Evolutionary conservation across 2,329 filamentous ascomycete genomes (phyloP).

Genomic region (Penicillium sp.): DNA sequence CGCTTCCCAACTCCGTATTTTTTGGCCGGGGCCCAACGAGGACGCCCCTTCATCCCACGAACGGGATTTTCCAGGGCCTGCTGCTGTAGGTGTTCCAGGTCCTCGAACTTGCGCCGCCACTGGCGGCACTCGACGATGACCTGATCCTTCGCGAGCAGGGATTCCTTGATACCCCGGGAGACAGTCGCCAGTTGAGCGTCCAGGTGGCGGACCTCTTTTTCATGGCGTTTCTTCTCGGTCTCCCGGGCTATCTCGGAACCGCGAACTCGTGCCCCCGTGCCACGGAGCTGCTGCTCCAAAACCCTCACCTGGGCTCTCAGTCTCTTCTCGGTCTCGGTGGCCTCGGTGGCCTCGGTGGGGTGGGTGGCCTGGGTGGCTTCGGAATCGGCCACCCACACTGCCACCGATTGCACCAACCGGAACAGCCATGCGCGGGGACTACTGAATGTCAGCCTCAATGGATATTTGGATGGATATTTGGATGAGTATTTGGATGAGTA

Average conservation of each 20-base stretch:
- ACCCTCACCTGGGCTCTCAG: not conserved
- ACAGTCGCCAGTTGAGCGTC: not conserved
- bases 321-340: not conserved
- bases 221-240: not conserved
- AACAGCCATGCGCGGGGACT: not conserved
- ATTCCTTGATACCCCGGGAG: not conserved
- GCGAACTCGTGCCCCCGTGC: not conserved
- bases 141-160: not conserved
- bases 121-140: not conserved
- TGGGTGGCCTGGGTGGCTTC: not conserved
- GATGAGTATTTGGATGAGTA: not conserved
- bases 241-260: not conserved
- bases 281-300: not conserved
- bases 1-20: not conserved
- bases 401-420: not conserved
- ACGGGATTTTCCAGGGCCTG: not conserved
- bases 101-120: not conserved
- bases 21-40: not conserved
- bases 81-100: not conserved
- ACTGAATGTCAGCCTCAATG: not conserved
- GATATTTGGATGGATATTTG: not conserved
- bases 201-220: not conserved
- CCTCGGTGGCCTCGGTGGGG: not conserved
- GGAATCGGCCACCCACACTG: not conserved
- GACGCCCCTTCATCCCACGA: not conserved